These are phyloP conservation scores for Orbilia javanica DNA, from an alignment of 2,329 filamentous ascomycete species.

Conservation along the genomic window DNA sequence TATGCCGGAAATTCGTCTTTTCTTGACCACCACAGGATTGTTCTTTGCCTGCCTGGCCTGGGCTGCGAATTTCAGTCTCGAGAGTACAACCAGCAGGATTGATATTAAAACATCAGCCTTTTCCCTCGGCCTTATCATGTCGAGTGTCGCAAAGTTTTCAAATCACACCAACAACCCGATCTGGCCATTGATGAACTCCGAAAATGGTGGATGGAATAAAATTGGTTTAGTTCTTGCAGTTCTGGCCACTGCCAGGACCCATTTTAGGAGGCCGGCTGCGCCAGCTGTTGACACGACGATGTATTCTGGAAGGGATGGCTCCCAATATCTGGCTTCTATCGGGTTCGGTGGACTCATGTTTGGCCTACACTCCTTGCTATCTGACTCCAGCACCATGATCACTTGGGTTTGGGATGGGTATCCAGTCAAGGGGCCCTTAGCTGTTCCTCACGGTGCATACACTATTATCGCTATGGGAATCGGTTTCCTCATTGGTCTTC, in stretches of 20 bases:
- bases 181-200: constrained; percentile 91
- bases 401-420: constrained; percentile 98
- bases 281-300: constrained; percentile 68
- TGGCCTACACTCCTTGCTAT: constrained; percentile 88
- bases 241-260: constrained; percentile 80
- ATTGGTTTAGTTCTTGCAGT: constrained; percentile 81
- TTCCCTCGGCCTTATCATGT: constrained; percentile 83
- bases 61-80: constrained; percentile 83
- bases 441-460: constrained; percentile 88
- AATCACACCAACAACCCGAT: constrained; percentile 95
- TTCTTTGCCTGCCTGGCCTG: constrained; percentile 84
- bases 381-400: constrained; percentile 98
- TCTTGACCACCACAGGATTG: constrained; percentile 83
- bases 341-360: constrained; percentile 89
- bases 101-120: constrained; percentile 86
- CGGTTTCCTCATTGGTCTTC: constrained; percentile 82
- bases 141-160: constrained; percentile 89
- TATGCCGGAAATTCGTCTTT: constrained; percentile 80
- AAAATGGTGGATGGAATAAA: constrained; percentile 93
- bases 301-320: constrained; percentile 74
- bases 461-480: constrained; percentile 88
- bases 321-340: constrained; percentile 77
- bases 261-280: constrained; percentile 73
- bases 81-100: constrained; percentile 79
- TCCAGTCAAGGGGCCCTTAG: constrained; percentile 86